These are phyloP conservation scores for Citrullus mucosospermus DNA, from an alignment of 306 rosid genomes.

Conservation along the genomic window DNA sequence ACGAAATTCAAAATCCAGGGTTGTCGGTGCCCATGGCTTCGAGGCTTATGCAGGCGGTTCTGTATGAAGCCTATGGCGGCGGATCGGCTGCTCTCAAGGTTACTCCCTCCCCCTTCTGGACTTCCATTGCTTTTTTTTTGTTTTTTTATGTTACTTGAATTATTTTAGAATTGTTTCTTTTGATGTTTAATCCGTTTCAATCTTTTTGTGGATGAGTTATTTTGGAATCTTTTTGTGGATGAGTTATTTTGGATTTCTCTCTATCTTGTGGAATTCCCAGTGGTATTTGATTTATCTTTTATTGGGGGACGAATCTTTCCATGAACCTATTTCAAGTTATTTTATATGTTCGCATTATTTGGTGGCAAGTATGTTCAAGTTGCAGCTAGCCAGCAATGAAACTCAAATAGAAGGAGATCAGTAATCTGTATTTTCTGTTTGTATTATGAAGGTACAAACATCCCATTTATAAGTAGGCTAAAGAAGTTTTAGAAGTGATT, in stretches of 20 bases:
- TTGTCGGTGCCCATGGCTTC: background rate
- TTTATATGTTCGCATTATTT: background rate
- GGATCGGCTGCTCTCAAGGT: constrained; percentile 55
- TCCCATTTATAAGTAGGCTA: too few relatives aligned
- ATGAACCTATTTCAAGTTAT: background rate
- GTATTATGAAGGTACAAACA: too few relatives aligned
- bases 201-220: background rate
- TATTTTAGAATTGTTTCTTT: background rate
- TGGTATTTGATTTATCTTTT: background rate
- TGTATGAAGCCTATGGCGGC: constrained; percentile 43
- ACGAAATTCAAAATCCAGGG: too few relatives aligned
- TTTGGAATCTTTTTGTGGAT: background rate
- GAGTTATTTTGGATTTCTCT: background rate
- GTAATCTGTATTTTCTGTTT: too few relatives aligned
- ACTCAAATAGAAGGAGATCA: too few relatives aligned
- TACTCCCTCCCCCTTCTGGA: background rate
- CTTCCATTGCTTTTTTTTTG: background rate
- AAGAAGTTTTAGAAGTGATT: too few relatives aligned
- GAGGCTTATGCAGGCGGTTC: constrained; percentile 57
- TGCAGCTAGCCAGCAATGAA: background rate
- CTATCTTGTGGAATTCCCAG: background rate
- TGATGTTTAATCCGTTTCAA: background rate
- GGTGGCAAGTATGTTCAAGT: background rate
- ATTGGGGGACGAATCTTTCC: background rate
- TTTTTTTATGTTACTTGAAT: background rate